Evolutionary conservation across 1,284 basidiomycete genomes (phyloP), one percentile per base, ranked within the genome.

Genomic region (Exsudoporus floridanus): DNA sequence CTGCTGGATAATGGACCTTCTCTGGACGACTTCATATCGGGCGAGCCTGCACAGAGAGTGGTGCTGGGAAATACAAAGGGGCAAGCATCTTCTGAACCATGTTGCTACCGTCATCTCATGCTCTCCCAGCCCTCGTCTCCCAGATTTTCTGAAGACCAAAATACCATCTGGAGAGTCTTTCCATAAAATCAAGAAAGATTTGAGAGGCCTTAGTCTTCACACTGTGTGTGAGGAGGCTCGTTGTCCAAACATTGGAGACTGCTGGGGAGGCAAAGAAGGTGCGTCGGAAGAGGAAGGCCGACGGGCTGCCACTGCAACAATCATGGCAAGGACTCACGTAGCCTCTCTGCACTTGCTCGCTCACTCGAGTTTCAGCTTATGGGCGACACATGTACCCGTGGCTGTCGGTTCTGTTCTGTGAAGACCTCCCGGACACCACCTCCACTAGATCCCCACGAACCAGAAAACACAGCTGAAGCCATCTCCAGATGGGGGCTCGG

Each of bases 361-460:
- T 58, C 35, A 54, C 49, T 25, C 40, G 39, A 46, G 28, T 30
- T 34, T 47, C 38, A 67, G 94, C 77, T 99, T 31, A 99, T 99
- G 97, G 97, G 97, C n/a, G 96, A 99, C 73, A 97, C 94, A 12
- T 99, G 97, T 69, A 99, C 97, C 14, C 85, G 97, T 65, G 97
- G 94, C 0, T 99, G 97, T 74, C 81, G 95, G 48, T 99, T 99
- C 72, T 99, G 97, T 66, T 92, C 95, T 5, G 92, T 99, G 54
- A 98, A 98, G 78, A 99, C 97, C 0, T 93, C 93, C 1, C 80
- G 83, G 49, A 71, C 84, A 2, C 97, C 97, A 12, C 88, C 91
- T 33, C 93, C 97, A 5, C 74, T 99, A 28, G 96, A 99, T 67
- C 87, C 92, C 0, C 94, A 98, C 68, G 97, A 99, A 68, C 97